Conservation (phyloP, 345 rosid species). For the Angophora floribunda region DNA sequence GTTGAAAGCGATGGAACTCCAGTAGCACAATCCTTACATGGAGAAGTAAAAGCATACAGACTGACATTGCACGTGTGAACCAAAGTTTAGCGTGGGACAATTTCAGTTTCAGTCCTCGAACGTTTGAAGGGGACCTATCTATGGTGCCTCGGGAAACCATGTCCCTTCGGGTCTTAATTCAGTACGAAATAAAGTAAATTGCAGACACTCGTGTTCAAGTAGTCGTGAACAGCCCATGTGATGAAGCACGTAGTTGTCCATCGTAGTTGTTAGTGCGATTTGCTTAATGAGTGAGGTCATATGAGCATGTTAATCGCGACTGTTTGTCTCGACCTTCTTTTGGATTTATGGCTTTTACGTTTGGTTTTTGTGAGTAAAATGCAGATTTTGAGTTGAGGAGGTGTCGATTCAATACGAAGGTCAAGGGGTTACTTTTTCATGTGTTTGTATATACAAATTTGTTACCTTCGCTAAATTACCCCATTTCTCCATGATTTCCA, state of each 20-base stretch:
- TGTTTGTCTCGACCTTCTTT: background rate
- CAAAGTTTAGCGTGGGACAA: background rate
- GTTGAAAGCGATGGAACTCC: background rate
- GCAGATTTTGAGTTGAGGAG: background rate
- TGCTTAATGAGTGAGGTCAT: background rate
- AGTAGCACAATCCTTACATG: background rate
- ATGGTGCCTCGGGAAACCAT: background rate
- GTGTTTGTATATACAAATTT: background rate
- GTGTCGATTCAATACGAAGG: background rate
- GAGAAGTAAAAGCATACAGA: background rate
- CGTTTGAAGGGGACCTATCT: background rate
- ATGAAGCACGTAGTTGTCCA: background rate
- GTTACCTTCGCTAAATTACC: background rate
- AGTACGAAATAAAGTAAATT: background rate
- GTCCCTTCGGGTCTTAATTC: background rate
- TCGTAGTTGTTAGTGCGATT: background rate
- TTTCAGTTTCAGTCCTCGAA: background rate
- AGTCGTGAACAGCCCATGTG: background rate
- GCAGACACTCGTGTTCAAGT: background rate
- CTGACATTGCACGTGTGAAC: background rate
- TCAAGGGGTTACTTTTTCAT: background rate
- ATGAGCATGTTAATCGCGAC: rapidly evolving
- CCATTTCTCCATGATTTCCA: background rate
- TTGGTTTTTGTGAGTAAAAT: background rate
- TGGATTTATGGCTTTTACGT: background rate